phyloP scores from a whole-genome alignment of 1,139 yeast genomes.

The Yamadazyma triangularis region DNA sequence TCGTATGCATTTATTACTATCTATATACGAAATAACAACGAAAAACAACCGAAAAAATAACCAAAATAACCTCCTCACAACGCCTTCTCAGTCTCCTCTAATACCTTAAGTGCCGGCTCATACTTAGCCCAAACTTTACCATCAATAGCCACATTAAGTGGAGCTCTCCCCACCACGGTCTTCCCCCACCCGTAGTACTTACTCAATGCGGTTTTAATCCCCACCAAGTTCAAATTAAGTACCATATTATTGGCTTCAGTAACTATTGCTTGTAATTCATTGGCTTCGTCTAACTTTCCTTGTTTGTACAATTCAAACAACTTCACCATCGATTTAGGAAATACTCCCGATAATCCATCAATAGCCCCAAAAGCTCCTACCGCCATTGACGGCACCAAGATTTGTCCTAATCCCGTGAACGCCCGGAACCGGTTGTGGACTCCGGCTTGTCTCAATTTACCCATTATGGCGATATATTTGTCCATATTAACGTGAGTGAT shows the following conservation, averaged over 20 bases:
- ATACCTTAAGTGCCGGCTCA: constrained; percentile 10
- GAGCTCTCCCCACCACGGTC: constrained; percentile 21
- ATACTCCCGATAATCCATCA: constrained; percentile 29
- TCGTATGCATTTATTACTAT: too few relatives aligned
- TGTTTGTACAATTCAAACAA: constrained; percentile 10
- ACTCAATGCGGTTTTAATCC: constrained; percentile 23
- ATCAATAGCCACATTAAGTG: constrained; percentile 12
- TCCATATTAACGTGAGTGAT: constrained; percentile 33
- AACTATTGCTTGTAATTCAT: constrained; percentile 13
- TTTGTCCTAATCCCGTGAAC: constrained; percentile 18
- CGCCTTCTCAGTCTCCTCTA: constrained; percentile 12
- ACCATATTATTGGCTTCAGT: constrained; percentile 15
- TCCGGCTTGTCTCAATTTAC: constrained; percentile 22
- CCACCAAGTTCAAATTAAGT: constrained; percentile 13
- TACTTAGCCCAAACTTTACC: constrained; percentile 8
- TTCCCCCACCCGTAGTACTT: constrained; percentile 31
- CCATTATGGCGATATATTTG: constrained; percentile 26
- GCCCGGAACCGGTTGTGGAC: constrained; percentile 14
- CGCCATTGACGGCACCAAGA: constrained; percentile 14
- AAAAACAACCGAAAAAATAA: too few relatives aligned
- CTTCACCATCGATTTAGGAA: constrained; percentile 32
- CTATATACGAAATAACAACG: too few relatives aligned
- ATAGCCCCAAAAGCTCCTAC: constrained; percentile 15
- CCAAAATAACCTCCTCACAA: too few relatives aligned
- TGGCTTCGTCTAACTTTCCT: constrained; percentile 12